Conservation (phyloP, 108 stramenopile genomes). For the Fragilariopsis cylindrus region DNA sequence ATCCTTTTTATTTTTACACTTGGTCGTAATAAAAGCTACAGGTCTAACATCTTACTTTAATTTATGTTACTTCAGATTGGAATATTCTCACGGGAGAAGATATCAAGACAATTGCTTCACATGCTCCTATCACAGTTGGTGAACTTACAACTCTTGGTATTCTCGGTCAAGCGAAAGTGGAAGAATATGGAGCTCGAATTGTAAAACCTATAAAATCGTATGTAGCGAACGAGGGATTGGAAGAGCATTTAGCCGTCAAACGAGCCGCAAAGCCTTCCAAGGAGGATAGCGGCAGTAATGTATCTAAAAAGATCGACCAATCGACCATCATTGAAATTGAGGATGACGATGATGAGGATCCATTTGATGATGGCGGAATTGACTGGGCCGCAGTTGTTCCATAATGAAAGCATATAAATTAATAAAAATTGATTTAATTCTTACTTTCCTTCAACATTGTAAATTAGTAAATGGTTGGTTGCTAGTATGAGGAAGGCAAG, state of each 20-base stretch:
- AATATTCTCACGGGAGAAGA: slow-evolving; percentile 70
- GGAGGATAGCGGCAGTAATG: neutral
- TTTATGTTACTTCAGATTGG: slow-evolving; percentile 57
- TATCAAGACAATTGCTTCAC: slow-evolving; percentile 63
- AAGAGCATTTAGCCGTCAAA: slow-evolving; percentile 39
- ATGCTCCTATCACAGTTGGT: slow-evolving; percentile 67
- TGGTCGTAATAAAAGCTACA: neutral
- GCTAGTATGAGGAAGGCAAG: too few relatives aligned
- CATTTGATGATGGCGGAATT: slow-evolving; percentile 48
- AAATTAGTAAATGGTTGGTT: too few relatives aligned
- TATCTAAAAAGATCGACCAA: neutral
- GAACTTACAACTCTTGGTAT: slow-evolving; percentile 64
- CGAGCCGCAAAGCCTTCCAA: slow-evolving; percentile 6
- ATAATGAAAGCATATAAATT: neutral
- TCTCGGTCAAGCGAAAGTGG: slow-evolving; percentile 69
- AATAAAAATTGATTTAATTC: too few relatives aligned
- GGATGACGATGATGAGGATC: slow-evolving; percentile 37
- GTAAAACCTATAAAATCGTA: slow-evolving; percentile 63
- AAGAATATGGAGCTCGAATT: slow-evolving; percentile 81
- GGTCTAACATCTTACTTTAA: neutral
- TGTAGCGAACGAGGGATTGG: slow-evolving; percentile 58
- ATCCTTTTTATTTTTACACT: too few relatives aligned
- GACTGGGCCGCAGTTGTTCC: slow-evolving; percentile 45
- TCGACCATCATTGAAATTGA: slow-evolving; percentile 21
- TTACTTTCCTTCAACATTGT: too few relatives aligned